Base-by-base conservation (phyloP, 805 yeast genomes). In the Groenewaldozyma tartarivorans region DNA sequence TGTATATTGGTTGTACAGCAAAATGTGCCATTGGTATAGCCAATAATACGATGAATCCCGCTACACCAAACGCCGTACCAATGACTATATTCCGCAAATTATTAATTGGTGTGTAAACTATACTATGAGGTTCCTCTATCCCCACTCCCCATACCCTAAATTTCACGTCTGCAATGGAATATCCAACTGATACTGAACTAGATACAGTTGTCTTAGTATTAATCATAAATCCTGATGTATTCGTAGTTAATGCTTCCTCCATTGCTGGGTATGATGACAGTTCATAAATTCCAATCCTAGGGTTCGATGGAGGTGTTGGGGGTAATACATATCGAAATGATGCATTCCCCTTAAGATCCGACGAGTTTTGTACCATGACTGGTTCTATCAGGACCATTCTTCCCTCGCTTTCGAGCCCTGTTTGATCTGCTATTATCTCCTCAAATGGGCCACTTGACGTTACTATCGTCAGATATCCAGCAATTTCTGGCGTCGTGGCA, bases 21-120 rank as follows among this genome's bases (percentile, higher is more conserved):
- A 78, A 81, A 44, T 83, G 86, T 0, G 95, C 86, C 40, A 87
- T 60, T 4, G 92, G 88, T 56, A 86, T 73, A 1, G 95, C 84
- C n/a, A 83, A 56, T 1, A 83, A 45, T 48, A 83, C 76, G 67
- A 85, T 75, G 47, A 81, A 72, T 1, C 66, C 83, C 3, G 92
- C 92, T 17, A 82, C 75, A 1, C 83, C 94, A 30, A 87, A 64
- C 19, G 83, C 85, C 1, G 83, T 79, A 4, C 92, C 94, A 35
- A 79, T 70, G 44, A 84, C 79, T 38, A 87, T 80, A 48, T 75
- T 74, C 1, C 79, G 70, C 32, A 87, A 61, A 47, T 69, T 72
- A 18, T 68, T 62, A 4, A 80, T 69, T 0, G 95, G 92, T 2
- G 67, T 72, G 56, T 75, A 64, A 56, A 86, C 84, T 2, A 61